phyloP scores from a whole-genome alignment of 2,329 filamentous ascomycete genomes.

The Neospermospora avenae region DNA sequence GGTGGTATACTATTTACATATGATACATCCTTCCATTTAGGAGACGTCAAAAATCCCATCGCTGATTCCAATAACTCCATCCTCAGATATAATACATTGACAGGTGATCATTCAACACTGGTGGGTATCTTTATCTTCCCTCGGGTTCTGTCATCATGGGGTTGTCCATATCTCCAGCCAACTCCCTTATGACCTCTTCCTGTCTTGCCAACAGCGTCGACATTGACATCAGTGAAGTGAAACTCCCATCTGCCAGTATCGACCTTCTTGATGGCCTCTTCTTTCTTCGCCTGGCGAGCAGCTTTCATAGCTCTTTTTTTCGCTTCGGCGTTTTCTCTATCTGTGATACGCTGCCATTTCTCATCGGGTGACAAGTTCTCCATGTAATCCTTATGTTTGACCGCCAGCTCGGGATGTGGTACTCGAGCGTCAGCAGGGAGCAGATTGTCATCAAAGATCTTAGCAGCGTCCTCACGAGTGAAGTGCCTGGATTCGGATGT shows the following conservation, averaged over 20 bases:
- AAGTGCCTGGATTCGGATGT: slow-evolving; percentile 61
- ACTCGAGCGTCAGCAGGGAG: slow-evolving; percentile 59
- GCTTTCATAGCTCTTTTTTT: slow-evolving; percentile 41
- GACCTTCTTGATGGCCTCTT: slow-evolving; percentile 43
- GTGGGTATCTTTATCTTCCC: slow-evolving; percentile 67
- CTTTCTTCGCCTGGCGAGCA: slow-evolving; percentile 36
- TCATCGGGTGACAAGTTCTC: slow-evolving; percentile 39
- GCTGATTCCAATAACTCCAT: slow-evolving; percentile 12
- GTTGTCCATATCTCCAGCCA: slow-evolving; percentile 63
- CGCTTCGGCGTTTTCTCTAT: slow-evolving; percentile 36
- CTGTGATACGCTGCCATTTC: neutral
- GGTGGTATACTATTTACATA: slow-evolving; percentile 17
- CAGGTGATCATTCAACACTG: slow-evolving; percentile 41
- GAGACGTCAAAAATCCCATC: slow-evolving; percentile 3
- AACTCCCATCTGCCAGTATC: slow-evolving; percentile 55
- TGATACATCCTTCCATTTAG: slow-evolving; percentile 2
- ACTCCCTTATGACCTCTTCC: slow-evolving; percentile 51
- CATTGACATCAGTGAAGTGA: slow-evolving; percentile 57
- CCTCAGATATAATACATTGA: slow-evolving; percentile 13
- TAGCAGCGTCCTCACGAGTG: slow-evolving; percentile 62
- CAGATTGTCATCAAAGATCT: slow-evolving; percentile 58
- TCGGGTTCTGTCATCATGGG: slow-evolving; percentile 58
- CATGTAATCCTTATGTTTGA: slow-evolving; percentile 48
- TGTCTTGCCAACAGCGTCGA: slow-evolving; percentile 52
- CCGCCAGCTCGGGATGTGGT: slow-evolving; percentile 59